A percentile compares a stretch with the other conserved stretches of the same genome.
These are phyloP conservation scores for Trichothecium sympodiale DNA, from an alignment of 2,329 filamentous ascomycete species.

Conservation along the genomic window DNA sequence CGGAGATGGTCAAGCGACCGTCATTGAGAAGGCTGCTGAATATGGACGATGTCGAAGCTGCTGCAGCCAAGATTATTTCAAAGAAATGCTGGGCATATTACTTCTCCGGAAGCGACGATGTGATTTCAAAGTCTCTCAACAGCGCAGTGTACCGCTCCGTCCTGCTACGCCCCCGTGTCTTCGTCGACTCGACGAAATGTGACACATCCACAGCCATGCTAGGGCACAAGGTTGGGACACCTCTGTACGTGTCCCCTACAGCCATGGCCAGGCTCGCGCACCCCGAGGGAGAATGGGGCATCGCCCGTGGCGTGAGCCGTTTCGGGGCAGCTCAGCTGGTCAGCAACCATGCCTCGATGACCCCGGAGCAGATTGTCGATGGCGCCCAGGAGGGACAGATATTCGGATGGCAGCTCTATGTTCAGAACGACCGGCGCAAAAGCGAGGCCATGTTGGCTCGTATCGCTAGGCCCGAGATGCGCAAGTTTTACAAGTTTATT, in stretches of 20 bases:
- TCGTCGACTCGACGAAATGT: constrained; percentile 66
- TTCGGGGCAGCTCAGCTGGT: constrained; percentile 47
- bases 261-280: constrained; percentile 55
- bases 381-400: constrained; percentile 16
- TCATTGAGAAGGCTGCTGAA: constrained; percentile 66
- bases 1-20: no score
- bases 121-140: constrained; percentile 65
- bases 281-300: constrained; percentile 46
- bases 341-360: constrained; percentile 55
- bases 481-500: constrained; percentile 53
- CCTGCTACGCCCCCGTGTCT: constrained; percentile 68
- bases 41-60: constrained; percentile 76
- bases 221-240: constrained; percentile 36
- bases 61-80: constrained; percentile 73
- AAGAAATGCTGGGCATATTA: no score
- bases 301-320: no score
- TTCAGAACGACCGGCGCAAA: constrained; percentile 47
- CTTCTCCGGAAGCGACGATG: constrained; percentile 70
- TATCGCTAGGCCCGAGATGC: constrained; percentile 49
- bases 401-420: constrained; percentile 54
- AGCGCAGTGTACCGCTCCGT: constrained; percentile 63
- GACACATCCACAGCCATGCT: constrained; percentile 57
- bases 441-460: constrained; percentile 26
- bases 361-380: constrained; percentile 38
- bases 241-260: constrained; percentile 51